Conservation (phyloP, 2,329 filamentous ascomycete species). For the Ophiocordyceps unilateralis region DNA sequence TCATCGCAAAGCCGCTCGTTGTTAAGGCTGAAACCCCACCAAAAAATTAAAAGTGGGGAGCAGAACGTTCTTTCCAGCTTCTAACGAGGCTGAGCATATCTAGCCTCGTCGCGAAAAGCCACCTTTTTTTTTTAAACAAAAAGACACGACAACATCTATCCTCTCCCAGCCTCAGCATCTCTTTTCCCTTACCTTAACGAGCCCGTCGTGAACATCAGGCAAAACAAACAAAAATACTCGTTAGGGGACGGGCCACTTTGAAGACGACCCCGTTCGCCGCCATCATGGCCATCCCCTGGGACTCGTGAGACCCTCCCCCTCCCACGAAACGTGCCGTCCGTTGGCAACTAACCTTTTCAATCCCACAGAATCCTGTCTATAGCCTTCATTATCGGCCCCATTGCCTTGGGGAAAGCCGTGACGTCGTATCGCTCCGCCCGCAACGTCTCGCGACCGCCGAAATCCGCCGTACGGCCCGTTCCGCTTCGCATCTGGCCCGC, state of each 20-base stretch:
- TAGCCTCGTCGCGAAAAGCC: neutral
- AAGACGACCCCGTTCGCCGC: neutral
- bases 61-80: neutral
- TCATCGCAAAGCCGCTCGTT: too few relatives aligned
- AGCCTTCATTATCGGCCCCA: conserved; percentile 48
- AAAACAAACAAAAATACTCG: neutral
- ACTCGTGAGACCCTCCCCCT: conserved; percentile 4
- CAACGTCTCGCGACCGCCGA: conserved; percentile 21
- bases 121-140: neutral
- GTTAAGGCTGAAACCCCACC: neutral
- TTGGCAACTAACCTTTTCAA: neutral
- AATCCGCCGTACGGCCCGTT: conserved; percentile 35
- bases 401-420: conserved; percentile 50
- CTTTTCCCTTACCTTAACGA: neutral
- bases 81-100: neutral
- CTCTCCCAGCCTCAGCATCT: too few relatives aligned
- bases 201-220: too few relatives aligned
- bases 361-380: conserved; percentile 33
- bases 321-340: too few relatives aligned
- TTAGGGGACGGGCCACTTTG: neutral
- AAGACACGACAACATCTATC: too few relatives aligned
- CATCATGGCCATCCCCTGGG: conserved; percentile 2
- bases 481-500: conserved; percentile 35
- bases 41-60: neutral
- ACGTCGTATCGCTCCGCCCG: conserved; percentile 42